phyloP scores from a whole-genome alignment of 805 yeast species.

The Candida nonsorbophila region DNA sequence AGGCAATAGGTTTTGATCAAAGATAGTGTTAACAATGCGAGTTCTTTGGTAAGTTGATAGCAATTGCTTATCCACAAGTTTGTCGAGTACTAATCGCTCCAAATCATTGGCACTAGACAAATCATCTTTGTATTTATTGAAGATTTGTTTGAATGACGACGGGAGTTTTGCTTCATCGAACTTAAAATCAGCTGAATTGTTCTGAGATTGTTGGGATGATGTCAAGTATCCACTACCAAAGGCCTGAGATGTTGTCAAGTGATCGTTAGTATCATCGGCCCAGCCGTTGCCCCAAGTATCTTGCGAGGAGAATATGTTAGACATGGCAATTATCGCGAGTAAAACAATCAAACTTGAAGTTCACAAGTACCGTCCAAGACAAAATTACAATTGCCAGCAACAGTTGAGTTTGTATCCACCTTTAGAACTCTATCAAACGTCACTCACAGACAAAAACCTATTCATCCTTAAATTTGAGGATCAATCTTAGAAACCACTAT shows the following conservation, averaged over 20 bases:
- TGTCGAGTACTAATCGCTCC: conserved; percentile 21
- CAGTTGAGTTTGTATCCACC: too few relatives aligned
- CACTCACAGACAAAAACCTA: too few relatives aligned
- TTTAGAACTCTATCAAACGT: too few relatives aligned
- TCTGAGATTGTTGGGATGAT: conserved; percentile 19
- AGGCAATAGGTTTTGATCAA: conserved; percentile 31
- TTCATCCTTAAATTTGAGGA: too few relatives aligned
- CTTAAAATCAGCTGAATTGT: conserved; percentile 2
- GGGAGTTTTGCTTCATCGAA: conserved; percentile 20
- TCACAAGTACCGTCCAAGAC: too few relatives aligned
- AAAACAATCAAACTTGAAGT: too few relatives aligned
- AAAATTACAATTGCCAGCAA: too few relatives aligned
- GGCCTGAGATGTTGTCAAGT: conserved; percentile 1
- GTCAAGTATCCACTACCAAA: conserved; percentile 17
- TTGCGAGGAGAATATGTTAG: conserved; percentile 13
- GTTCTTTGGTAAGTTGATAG: conserved; percentile 26
- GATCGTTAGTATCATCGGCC: conserved; percentile 16
- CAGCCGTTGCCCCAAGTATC: conserved; percentile 41
- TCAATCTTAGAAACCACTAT: too few relatives aligned
- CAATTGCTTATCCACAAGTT: conserved; percentile 18
- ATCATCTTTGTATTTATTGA: conserved; percentile 11
- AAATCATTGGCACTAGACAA: conserved; percentile 21
- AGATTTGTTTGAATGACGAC: conserved; percentile 20
- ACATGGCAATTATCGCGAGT: too few relatives aligned
- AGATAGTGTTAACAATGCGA: conserved; percentile 26